Conservation (phyloP, 2,329 filamentous ascomycete genomes). For the Penicillium janthinellum region DNA sequence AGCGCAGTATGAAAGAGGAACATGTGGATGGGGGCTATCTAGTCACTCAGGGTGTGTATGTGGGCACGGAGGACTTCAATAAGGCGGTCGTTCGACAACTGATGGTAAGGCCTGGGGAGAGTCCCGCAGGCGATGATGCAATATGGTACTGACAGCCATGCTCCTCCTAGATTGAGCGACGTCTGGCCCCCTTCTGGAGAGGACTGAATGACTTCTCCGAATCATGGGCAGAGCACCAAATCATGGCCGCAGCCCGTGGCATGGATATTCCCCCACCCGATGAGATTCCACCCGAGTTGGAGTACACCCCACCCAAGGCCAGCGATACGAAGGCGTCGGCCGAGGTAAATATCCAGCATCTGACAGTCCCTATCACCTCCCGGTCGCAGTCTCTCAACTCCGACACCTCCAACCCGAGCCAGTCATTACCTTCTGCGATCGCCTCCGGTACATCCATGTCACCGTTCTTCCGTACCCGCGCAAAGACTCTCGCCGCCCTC, state of each 20-base stretch:
- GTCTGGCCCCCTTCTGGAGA: slow-evolving; percentile 92
- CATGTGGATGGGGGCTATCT: slow-evolving; percentile 92
- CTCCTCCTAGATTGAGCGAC: slow-evolving; percentile 77
- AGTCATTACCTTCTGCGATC: slow-evolving; percentile 61
- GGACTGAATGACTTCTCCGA: slow-evolving; percentile 86
- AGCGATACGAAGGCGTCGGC: slow-evolving; percentile 52
- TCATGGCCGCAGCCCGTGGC: slow-evolving; percentile 86
- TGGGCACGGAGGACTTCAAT: slow-evolving; percentile 88
- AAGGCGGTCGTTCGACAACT: slow-evolving; percentile 85
- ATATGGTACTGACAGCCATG: slow-evolving; percentile 22
- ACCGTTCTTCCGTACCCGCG: slow-evolving; percentile 74
- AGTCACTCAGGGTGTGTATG: slow-evolving; percentile 92
- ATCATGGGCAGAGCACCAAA: slow-evolving; percentile 90
- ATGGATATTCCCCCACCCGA: slow-evolving; percentile 82
- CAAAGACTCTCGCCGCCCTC: slow-evolving; percentile 84
- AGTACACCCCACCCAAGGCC: slow-evolving; percentile 52
- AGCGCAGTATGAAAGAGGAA: slow-evolving; percentile 87
- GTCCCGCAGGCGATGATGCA: background rate
- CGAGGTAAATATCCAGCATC: slow-evolving; percentile 63
- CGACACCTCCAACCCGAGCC: slow-evolving; percentile 67
- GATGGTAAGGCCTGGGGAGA: slow-evolving; percentile 64
- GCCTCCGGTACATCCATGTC: slow-evolving; percentile 53
- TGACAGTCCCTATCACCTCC: slow-evolving; percentile 77
- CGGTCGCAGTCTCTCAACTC: slow-evolving; percentile 79
- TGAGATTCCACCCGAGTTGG: slow-evolving; percentile 72